Conservation (phyloP, 148 eudicot species). For the Camellia sinensis region DNA sequence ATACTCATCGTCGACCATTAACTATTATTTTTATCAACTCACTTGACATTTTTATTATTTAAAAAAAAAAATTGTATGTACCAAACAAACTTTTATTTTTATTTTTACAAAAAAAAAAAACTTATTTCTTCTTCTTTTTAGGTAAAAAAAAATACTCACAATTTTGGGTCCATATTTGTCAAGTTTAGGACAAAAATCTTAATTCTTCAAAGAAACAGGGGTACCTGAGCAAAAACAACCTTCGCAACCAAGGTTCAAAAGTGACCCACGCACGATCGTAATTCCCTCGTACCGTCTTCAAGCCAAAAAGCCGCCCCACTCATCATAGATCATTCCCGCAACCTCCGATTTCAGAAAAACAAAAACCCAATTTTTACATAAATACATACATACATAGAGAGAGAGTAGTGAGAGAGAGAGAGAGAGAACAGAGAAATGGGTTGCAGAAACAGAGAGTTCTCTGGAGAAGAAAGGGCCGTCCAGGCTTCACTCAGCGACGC, state of each 20-base stretch:
- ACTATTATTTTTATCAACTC: too few species aligned
- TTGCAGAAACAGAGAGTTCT: constrained; percentile 34
- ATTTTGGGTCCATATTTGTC: too few species aligned
- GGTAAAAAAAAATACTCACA: too few species aligned
- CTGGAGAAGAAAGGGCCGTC: constrained; percentile 19
- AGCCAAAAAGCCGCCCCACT: not conserved
- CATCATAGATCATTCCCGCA: not conserved
- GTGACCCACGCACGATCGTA: not conserved
- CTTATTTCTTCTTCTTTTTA: too few species aligned
- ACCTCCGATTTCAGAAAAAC: not conserved
- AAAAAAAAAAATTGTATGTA: too few species aligned
- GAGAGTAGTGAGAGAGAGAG: not conserved
- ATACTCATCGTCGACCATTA: too few species aligned
- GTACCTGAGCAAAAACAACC: constrained; percentile 1
- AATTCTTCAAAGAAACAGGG: not conserved
- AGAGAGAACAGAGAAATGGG: constrained; percentile 39
- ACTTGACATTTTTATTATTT: too few species aligned
- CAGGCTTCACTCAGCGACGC: constrained; percentile 45
- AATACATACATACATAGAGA: not conserved
- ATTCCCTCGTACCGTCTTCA: not conserved
- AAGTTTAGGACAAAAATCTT: too few species aligned
- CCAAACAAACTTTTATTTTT: too few species aligned
- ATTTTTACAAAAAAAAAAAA: too few species aligned
- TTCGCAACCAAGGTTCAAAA: not conserved
- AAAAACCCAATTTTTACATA: not conserved